phyloP scores from a whole-genome alignment of 108 stramenopile species.

The Nitzschia palea region DNA sequence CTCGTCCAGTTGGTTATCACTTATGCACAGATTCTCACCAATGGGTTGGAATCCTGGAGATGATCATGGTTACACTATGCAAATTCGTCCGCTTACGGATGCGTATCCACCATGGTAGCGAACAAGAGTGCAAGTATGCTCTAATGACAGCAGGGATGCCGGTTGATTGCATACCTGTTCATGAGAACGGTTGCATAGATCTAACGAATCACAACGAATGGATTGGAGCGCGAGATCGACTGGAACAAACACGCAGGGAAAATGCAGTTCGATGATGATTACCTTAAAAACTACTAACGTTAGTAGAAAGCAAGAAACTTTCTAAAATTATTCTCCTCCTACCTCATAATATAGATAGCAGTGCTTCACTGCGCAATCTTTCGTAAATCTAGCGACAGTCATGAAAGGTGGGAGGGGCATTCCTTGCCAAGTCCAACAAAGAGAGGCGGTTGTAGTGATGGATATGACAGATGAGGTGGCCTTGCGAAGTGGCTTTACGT shows the following conservation, averaged over 20 bases:
- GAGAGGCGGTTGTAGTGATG: too few species aligned
- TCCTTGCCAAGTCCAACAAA: too few species aligned
- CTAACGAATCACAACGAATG: slow-evolving; percentile 18
- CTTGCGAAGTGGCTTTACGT: too few species aligned
- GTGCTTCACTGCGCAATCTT: too few species aligned
- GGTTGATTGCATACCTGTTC: slow-evolving; percentile 16
- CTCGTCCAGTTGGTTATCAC: slow-evolving; percentile 28
- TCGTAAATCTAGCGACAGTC: too few species aligned
- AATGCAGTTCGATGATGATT: background rate
- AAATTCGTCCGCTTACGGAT: slow-evolving; percentile 33
- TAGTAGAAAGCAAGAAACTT: background rate
- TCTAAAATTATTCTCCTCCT: background rate
- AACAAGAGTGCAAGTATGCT: slow-evolving; percentile 30
- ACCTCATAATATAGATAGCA: background rate
- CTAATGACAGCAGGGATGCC: slow-evolving; percentile 31
- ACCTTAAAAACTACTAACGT: background rate
- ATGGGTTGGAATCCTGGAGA: slow-evolving; percentile 31
- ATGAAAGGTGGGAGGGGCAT: too few species aligned
- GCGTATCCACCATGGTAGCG: slow-evolving; percentile 32
- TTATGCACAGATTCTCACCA: slow-evolving; percentile 32
- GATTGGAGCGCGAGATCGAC: slow-evolving; percentile 2
- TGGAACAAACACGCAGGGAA: background rate
- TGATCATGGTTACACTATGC: slow-evolving; percentile 22
- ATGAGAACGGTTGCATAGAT: slow-evolving; percentile 5
- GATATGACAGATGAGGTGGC: too few species aligned